A percentile compares a stretch with the other conserved stretches of the same genome.
phyloP scores from a whole-genome alignment of 2,329 filamentous ascomycete species.

The Diplodia mutila region DNA sequence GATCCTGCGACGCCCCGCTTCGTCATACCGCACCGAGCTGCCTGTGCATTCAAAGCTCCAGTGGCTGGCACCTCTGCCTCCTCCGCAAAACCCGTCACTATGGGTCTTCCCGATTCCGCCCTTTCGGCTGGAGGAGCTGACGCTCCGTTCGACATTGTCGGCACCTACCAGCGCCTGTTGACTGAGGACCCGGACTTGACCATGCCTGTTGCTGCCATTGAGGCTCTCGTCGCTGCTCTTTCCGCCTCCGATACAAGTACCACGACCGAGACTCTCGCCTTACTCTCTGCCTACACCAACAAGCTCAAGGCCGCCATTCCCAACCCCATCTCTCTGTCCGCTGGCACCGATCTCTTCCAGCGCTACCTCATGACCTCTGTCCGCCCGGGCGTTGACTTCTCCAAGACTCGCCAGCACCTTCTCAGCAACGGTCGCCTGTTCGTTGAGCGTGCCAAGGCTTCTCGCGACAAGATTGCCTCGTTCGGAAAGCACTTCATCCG shows the following conservation, averaged over 20 bases:
- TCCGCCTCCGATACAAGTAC: conserved; percentile 79
- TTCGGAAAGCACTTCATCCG: conserved; percentile 78
- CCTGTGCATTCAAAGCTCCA: not conserved
- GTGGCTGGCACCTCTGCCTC: not conserved
- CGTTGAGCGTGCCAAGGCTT: conserved; percentile 82
- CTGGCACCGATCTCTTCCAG: conserved; percentile 93
- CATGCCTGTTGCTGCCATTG: conserved; percentile 93
- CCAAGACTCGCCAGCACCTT: conserved; percentile 79
- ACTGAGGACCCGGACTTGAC: conserved; percentile 79
- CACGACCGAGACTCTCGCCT: conserved; percentile 89
- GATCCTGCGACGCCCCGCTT: conserved; percentile 5
- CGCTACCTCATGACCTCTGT: conserved; percentile 83
- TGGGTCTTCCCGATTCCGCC: conserved; percentile 9
- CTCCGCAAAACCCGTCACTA: not conserved
- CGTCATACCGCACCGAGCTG: not conserved
- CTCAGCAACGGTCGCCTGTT: conserved; percentile 86
- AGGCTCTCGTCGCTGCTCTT: conserved; percentile 85
- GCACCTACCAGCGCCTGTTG: conserved; percentile 67
- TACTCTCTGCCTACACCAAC: conserved; percentile 75
- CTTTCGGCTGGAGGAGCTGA: not conserved
- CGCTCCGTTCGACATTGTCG: conserved; percentile 59
- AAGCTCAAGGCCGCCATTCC: conserved; percentile 77
- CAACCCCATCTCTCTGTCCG: conserved; percentile 89
- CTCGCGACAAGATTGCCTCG: conserved; percentile 78
- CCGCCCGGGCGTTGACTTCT: conserved; percentile 69